Evolutionary conservation across 2,329 filamentous ascomycete species (phyloP).

Genomic region (Scedosporium apiospermum): DNA sequence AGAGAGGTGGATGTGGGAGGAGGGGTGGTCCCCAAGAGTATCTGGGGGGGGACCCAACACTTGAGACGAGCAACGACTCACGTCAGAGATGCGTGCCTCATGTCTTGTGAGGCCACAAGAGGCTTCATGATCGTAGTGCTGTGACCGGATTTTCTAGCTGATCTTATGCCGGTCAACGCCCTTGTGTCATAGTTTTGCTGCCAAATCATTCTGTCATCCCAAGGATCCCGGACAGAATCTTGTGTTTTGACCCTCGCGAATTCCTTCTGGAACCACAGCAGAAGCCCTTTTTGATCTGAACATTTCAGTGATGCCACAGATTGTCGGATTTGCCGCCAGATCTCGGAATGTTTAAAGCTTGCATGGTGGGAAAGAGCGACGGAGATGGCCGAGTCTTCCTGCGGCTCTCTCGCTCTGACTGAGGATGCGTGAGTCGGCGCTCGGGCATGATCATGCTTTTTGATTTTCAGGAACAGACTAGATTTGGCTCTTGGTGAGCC

Average conservation of each 20-base stretch:
- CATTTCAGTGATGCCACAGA: background rate
- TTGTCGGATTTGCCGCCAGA: background rate
- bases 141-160: slow-evolving; percentile 7
- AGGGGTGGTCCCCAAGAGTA: background rate
- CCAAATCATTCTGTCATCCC: slow-evolving; percentile 6
- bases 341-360: background rate
- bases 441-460: background rate
- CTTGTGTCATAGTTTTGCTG: background rate
- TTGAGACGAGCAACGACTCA: slow-evolving; percentile 7
- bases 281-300: slow-evolving; percentile 1
- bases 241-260: background rate
- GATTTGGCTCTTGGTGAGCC: background rate
- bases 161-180: slow-evolving; percentile 7
- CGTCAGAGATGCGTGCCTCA: slow-evolving; percentile 4
- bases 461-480: background rate
- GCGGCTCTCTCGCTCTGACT: no score
- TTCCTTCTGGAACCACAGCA: background rate
- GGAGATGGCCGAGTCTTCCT: slow-evolving; percentile 2
- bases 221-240: background rate
- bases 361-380: background rate
- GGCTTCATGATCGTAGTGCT: slow-evolving; percentile 5
- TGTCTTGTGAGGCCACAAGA: background rate
- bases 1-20: background rate
- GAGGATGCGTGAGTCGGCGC: background rate
- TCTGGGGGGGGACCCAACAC: background rate